Percentiles rank a stretch among this genome's conserved stretches.
These are phyloP conservation scores for Jacaranda copaia DNA, from an alignment of 257 asterid genomes.

Conservation along the genomic window DNA sequence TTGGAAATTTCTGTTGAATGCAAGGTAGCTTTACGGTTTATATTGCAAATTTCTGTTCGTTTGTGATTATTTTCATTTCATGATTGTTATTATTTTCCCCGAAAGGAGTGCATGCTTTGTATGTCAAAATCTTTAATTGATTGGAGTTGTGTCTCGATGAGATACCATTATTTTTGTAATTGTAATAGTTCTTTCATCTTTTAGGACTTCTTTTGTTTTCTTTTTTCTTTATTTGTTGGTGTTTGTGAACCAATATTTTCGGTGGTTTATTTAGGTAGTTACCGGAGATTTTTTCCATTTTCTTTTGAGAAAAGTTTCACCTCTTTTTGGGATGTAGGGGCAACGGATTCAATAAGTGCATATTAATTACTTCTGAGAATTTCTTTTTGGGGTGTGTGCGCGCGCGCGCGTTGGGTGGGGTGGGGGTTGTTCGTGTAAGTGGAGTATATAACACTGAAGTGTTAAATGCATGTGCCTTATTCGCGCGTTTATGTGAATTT, in stretches of 20 bases:
- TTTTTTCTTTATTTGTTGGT: not conserved
- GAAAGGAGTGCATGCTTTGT: not conserved
- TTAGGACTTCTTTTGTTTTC: not conserved
- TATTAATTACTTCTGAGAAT: not conserved
- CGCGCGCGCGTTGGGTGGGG: too few relatives aligned
- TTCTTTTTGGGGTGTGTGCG: not conserved
- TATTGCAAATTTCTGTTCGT: not conserved
- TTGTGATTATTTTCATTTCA: not conserved
- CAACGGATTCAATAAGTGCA: not conserved
- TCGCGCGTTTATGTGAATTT: not conserved
- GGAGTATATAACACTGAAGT: not conserved
- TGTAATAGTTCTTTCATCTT: not conserved
- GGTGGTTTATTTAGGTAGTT: not conserved
- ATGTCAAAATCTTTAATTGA: not conserved
- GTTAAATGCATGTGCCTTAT: not conserved
- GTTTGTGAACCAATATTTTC: not conserved
- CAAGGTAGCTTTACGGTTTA: not conserved
- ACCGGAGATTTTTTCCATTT: not conserved
- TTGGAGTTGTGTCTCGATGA: not conserved
- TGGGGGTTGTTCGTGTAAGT: not conserved
- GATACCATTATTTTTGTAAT: not conserved
- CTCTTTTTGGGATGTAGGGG: not conserved
- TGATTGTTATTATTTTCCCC: not conserved
- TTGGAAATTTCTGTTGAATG: not conserved
- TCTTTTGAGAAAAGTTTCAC: not conserved